phyloP scores from a whole-genome alignment of 2,329 filamentous ascomycete genomes.

The Diaporthe australafricana region DNA sequence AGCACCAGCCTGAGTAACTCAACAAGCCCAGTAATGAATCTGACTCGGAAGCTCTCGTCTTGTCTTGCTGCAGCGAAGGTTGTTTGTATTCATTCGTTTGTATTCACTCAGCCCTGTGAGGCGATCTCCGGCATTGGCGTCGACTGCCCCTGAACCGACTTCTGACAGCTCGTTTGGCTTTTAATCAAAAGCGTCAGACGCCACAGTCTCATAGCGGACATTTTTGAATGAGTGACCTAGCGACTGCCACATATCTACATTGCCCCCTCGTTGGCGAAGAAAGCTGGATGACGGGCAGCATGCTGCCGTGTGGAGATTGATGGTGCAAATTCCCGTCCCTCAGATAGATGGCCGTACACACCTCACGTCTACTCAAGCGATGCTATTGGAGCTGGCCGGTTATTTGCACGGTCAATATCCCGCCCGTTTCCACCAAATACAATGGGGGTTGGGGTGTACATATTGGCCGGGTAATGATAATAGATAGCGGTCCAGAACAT shows the following conservation, averaged over 20 bases:
- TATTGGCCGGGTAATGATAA: neutral
- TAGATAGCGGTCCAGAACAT: neutral
- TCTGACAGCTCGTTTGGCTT: neutral
- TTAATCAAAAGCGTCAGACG: neutral
- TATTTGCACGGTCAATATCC: neutral
- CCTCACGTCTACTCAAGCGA: neutral
- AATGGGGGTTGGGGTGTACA: neutral
- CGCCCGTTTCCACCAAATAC: neutral
- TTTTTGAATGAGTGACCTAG: neutral
- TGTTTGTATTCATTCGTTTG: too few relatives aligned
- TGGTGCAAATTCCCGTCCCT: neutral
- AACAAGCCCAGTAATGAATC: neutral
- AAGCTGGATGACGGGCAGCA: neutral
- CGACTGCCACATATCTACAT: neutral
- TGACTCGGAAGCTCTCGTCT: neutral
- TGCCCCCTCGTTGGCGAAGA: neutral
- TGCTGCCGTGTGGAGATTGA: neutral
- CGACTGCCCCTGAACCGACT: neutral
- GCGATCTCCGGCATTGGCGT: neutral
- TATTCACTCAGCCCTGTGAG: constrained; percentile 12
- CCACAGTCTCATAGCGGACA: neutral
- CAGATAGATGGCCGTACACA: constrained; percentile 7
- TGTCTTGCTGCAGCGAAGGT: too few relatives aligned
- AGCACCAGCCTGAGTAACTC: neutral
- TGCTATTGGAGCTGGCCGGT: neutral